Evolutionary conservation across 2,329 filamentous ascomycete species (phyloP).

Genomic region (Cercospora sesami): DNA sequence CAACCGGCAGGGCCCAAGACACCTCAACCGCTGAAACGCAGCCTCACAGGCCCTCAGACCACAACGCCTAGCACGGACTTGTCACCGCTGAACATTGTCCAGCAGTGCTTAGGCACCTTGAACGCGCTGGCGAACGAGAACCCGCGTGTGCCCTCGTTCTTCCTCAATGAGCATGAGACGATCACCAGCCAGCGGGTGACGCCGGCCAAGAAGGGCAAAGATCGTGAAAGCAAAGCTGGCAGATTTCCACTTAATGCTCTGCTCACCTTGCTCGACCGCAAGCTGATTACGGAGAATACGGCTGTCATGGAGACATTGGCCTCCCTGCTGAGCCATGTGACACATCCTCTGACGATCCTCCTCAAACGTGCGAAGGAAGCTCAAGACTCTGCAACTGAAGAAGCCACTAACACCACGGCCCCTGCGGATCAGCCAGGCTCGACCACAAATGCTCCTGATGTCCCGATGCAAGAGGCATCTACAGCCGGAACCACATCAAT

Average conservation of each 20-base stretch:
- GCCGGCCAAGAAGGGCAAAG: constrained; percentile 74
- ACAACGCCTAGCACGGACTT: constrained; percentile 67
- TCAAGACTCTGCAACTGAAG: constrained; percentile 48
- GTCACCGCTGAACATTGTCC: constrained; percentile 90
- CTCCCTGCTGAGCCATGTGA: constrained; percentile 82
- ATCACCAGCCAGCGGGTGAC: constrained; percentile 64
- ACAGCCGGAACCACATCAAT: constrained; percentile 27
- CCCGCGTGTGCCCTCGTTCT: constrained; percentile 83
- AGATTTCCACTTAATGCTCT: constrained; percentile 92
- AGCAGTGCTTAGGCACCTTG: constrained; percentile 86
- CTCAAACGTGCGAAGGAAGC: constrained; percentile 80
- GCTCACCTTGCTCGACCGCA: constrained; percentile 83
- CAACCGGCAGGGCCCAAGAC: constrained; percentile 68
- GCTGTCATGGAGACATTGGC: constrained; percentile 93
- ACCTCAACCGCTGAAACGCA: constrained; percentile 75
- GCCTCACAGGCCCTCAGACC: constrained; percentile 59
- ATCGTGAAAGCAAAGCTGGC: constrained; percentile 76
- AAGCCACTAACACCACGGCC: constrained; percentile 36
- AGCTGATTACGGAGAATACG: constrained; percentile 95
- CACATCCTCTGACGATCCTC: constrained; percentile 76
- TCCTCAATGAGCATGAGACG: constrained; percentile 90
- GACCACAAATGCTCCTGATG: constrained; percentile 28
- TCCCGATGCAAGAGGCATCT: constrained; percentile 32
- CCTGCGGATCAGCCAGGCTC: constrained; percentile 34
- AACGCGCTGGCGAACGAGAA: constrained; percentile 83